Conservation (phyloP, 352 stramenopile genomes). For the Peronospora farinosa region DNA sequence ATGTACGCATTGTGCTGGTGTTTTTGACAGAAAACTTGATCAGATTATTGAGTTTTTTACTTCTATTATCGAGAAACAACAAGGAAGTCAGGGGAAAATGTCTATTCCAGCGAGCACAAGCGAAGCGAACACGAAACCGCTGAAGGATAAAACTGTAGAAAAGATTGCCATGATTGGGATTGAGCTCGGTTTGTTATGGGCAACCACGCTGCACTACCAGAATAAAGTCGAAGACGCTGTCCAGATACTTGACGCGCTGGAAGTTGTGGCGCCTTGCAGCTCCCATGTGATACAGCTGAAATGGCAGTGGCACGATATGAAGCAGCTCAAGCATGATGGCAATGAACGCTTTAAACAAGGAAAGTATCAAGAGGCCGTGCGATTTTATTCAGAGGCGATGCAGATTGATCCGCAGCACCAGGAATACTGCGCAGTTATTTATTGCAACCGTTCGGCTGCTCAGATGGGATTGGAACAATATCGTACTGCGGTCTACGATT, state of each 20-base stretch:
- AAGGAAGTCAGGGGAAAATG: slow-evolving; percentile 10
- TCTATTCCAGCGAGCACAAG: slow-evolving; percentile 1
- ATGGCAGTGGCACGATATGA: slow-evolving; percentile 56
- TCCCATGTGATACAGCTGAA: slow-evolving; percentile 68
- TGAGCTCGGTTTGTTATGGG: slow-evolving; percentile 54
- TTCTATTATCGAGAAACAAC: slow-evolving; percentile 50
- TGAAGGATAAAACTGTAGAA: slow-evolving; percentile 22
- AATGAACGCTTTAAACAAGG: slow-evolving; percentile 62
- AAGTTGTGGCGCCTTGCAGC: slow-evolving; percentile 60
- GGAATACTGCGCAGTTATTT: slow-evolving; percentile 72
- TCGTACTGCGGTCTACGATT: slow-evolving; percentile 64
- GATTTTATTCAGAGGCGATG: slow-evolving; percentile 62
- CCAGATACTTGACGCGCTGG: slow-evolving; percentile 45
- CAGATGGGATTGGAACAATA: slow-evolving; percentile 68
- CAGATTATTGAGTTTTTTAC: slow-evolving; percentile 46
- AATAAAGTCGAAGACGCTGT: slow-evolving; percentile 62
- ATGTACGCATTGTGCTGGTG: slow-evolving; percentile 1
- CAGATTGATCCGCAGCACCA: slow-evolving; percentile 57
- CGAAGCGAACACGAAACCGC: slow-evolving; percentile 7
- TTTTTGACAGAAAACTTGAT: slow-evolving; percentile 41
- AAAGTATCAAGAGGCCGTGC: slow-evolving; percentile 46
- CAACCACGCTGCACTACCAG: slow-evolving; percentile 61
- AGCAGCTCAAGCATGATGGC: slow-evolving; percentile 54
- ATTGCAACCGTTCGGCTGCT: slow-evolving; percentile 76
- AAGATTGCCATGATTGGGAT: slow-evolving; percentile 52